Percentiles rank a stretch among this genome's conserved stretches.
Evolutionary conservation across 306 rosid genomes (phyloP).

Genomic region (Elaeagnus macrophylla): DNA sequence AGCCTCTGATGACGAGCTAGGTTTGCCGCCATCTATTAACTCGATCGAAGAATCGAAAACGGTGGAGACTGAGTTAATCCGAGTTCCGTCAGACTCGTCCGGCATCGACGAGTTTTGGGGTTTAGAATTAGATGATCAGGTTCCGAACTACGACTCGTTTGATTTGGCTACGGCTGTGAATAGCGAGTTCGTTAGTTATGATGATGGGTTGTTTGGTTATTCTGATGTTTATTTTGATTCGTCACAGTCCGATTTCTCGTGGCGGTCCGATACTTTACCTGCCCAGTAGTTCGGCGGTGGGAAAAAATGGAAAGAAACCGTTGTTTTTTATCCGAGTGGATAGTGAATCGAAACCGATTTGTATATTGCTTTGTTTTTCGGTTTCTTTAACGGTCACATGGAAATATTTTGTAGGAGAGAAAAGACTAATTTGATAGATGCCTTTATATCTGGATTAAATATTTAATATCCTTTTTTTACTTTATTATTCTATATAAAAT

Average conservation of each 20-base stretch:
- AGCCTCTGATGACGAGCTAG: conserved; percentile 89
- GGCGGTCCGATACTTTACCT: conserved; percentile 65
- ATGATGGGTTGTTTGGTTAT: conserved; percentile 53
- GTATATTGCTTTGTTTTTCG: conserved; percentile 22
- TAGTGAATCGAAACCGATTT: conserved; percentile 9
- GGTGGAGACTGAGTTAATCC: conserved; percentile 33
- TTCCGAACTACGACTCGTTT: conserved; percentile 53
- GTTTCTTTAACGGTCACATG: not conserved
- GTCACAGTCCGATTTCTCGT: conserved; percentile 37
- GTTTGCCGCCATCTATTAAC: conserved; percentile 54
- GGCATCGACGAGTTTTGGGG: conserved; percentile 62
- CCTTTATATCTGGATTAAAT: not conserved
- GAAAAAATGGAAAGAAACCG: not conserved
- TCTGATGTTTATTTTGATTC: conserved; percentile 60
- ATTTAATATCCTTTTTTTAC: not conserved
- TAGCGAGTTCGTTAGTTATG: not conserved
- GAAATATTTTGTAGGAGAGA: conserved; percentile 2
- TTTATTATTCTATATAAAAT: no score
- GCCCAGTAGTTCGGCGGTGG: conserved; percentile 30
- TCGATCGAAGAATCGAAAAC: conserved; percentile 8
- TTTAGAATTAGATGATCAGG: conserved; percentile 47
- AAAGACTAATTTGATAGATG: conserved; percentile 13
- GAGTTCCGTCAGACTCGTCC: conserved; percentile 45
- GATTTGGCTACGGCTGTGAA: conserved; percentile 33
- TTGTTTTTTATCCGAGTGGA: not conserved